phyloP scores from a whole-genome alignment of 2,329 filamentous ascomycete genomes.

The Clathrospora elynae region DNA sequence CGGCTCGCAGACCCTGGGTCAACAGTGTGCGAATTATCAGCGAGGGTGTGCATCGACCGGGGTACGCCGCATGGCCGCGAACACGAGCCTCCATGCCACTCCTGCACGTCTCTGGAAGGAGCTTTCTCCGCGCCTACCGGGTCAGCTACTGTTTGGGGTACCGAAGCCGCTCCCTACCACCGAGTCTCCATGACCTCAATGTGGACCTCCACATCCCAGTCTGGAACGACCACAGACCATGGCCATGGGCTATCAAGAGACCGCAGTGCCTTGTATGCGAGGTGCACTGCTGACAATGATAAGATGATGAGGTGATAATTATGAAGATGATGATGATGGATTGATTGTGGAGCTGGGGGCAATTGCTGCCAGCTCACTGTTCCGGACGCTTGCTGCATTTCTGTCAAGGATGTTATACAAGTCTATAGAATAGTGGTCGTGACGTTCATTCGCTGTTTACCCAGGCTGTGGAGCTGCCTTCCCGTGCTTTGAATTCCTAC shows the following conservation, averaged over 20 bases:
- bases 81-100: constrained; percentile 13
- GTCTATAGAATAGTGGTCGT: constrained; percentile 21
- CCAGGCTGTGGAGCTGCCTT: constrained; percentile 11
- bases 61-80: constrained; percentile 14
- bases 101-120: constrained; percentile 8
- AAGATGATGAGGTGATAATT: not conserved
- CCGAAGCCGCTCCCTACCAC: constrained; percentile 7
- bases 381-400: constrained; percentile 8
- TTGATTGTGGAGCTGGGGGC: constrained; percentile 4
- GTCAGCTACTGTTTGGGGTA: constrained; percentile 14
- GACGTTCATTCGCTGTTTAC: constrained; percentile 17
- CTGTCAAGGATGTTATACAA: constrained; percentile 26
- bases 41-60: constrained; percentile 7
- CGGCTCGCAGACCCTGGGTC: constrained; percentile 19
- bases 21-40: constrained; percentile 21
- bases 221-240: not conserved
- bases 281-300: not conserved
- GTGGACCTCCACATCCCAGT: constrained; percentile 14
- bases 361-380: constrained; percentile 3
- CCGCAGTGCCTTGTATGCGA: constrained; percentile 5
- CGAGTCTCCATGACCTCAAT: constrained; percentile 11
- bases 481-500: constrained; percentile 1
- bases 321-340: constrained; percentile 3
- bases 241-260: constrained; percentile 5
- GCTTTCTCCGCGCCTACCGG: constrained; percentile 12